phyloP scores from a whole-genome alignment of 305 asterid genomes.

The Fraxinus latifolia region DNA sequence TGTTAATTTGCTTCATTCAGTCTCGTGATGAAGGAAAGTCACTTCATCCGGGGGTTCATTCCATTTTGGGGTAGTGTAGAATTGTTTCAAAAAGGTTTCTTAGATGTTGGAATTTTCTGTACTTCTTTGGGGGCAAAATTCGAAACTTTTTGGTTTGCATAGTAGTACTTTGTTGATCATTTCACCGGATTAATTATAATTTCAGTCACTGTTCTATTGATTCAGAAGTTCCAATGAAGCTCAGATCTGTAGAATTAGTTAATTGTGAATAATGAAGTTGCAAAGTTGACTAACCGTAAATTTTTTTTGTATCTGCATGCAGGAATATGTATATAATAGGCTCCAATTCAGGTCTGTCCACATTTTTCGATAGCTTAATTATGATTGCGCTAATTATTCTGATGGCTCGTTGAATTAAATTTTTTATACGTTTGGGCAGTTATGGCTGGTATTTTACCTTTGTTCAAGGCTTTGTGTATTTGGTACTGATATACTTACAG shows the following conservation, averaged over 20 bases:
- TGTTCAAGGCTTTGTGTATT: constrained; percentile 82
- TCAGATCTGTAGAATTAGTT: constrained; percentile 12
- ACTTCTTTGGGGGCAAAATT: not conserved
- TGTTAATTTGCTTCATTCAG: not conserved
- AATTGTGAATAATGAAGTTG: constrained; percentile 13
- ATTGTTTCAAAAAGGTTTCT: not conserved
- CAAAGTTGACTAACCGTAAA: constrained; percentile 30
- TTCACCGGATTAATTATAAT: not conserved
- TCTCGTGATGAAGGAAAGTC: not conserved
- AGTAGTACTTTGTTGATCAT: not conserved
- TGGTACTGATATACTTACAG: constrained; percentile 66
- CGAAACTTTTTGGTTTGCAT: not conserved
- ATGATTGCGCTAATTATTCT: not conserved
- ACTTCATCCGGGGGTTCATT: not conserved
- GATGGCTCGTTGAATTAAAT: not conserved
- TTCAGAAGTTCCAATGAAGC: constrained; percentile 17
- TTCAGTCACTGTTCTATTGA: constrained; percentile 11
- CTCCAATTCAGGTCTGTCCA: constrained; percentile 62
- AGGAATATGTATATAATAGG: constrained; percentile 89
- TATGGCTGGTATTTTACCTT: constrained; percentile 93
- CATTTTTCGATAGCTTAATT: not conserved
- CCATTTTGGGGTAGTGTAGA: not conserved
- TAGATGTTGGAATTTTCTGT: not conserved
- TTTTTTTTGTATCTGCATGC: constrained; percentile 25
- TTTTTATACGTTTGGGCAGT: constrained; percentile 35